Evolutionary conservation across 2,329 filamentous ascomycete species (phyloP).

Genomic region (Hypoxylon sp.): DNA sequence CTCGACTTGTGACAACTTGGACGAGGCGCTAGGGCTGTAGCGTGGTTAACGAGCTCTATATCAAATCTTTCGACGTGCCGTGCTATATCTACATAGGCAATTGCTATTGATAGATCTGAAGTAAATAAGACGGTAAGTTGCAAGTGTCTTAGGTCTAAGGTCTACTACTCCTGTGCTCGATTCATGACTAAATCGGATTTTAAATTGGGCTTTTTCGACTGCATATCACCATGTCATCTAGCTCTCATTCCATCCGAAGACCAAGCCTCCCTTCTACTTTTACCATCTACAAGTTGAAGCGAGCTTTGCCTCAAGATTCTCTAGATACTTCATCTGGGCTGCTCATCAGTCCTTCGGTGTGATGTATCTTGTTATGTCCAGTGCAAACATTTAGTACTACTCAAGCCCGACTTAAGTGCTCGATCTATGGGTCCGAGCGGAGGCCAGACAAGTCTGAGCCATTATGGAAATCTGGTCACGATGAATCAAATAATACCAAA

Average conservation of each 20-base stretch:
- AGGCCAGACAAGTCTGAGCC: not conserved
- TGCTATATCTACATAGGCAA: too few relatives aligned
- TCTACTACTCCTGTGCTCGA: not conserved
- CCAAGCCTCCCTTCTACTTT: constrained; percentile 30
- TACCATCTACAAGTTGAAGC: constrained; percentile 3
- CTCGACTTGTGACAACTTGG: too few relatives aligned
- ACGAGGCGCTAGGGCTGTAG: too few relatives aligned
- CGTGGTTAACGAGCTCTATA: too few relatives aligned
- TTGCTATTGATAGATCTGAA: not conserved
- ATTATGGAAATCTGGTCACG: not conserved
- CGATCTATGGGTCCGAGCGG: not conserved
- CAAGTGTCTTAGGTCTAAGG: not conserved
- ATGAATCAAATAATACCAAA: not conserved
- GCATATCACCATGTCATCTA: constrained; percentile 51
- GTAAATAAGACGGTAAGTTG: not conserved
- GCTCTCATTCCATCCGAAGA: constrained; percentile 60
- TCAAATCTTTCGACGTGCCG: too few relatives aligned
- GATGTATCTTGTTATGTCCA: constrained; percentile 20
- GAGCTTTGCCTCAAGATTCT: constrained; percentile 25
- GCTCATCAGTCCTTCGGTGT: not conserved
- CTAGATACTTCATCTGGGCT: constrained; percentile 13
- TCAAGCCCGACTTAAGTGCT: too few relatives aligned
- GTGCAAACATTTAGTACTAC: constrained; percentile 20
- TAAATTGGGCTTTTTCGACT: constrained; percentile 48
- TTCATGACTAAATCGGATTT: constrained; percentile 38